phyloP scores from a whole-genome alignment of 768 basidiomycete species.

The Russula griseocarnosa region DNA sequence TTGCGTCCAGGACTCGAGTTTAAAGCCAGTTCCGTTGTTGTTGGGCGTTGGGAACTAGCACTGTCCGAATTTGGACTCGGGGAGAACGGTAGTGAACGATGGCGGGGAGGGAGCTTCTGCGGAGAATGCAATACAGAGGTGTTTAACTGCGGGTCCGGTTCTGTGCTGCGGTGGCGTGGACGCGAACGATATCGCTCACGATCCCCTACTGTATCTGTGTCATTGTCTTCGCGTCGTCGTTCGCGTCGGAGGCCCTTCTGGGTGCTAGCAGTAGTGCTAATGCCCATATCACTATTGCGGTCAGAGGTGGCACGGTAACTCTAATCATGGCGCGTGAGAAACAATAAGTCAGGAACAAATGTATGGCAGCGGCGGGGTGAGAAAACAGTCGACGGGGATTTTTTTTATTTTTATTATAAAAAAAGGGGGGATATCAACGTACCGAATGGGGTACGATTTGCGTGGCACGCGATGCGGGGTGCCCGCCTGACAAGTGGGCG shows the following conservation, averaged over 20 bases:
- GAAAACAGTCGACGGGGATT: neutral
- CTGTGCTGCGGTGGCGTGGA: slow-evolving; percentile 3
- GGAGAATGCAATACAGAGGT: neutral
- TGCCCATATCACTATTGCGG: neutral
- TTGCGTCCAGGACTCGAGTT: slow-evolving; percentile 2
- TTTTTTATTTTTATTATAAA: too few species aligned
- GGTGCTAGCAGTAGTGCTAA: neutral
- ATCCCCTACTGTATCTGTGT: neutral
- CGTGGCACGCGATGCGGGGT: neutral
- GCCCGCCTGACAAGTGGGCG: neutral
- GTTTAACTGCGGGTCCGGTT: neutral
- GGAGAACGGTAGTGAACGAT: neutral
- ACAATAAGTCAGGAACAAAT: neutral
- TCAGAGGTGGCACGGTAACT: slow-evolving; percentile 8
- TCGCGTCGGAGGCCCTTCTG: slow-evolving; percentile 9
- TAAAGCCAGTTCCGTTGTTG: neutral
- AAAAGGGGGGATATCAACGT: slow-evolving; percentile 3
- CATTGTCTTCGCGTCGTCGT: slow-evolving; percentile 9
- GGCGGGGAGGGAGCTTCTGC: neutral
- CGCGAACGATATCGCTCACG: slow-evolving; percentile 19
- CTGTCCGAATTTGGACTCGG: slow-evolving; percentile 5
- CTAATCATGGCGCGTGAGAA: neutral
- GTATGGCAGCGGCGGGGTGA: neutral
- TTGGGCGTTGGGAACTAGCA: neutral
- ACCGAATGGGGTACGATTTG: slow-evolving; percentile 22